A percentile compares a stretch with the other conserved stretches of the same genome.
phyloP scores from a whole-genome alignment of 2,329 filamentous ascomycete genomes.

The Monosporascus sp. region DNA sequence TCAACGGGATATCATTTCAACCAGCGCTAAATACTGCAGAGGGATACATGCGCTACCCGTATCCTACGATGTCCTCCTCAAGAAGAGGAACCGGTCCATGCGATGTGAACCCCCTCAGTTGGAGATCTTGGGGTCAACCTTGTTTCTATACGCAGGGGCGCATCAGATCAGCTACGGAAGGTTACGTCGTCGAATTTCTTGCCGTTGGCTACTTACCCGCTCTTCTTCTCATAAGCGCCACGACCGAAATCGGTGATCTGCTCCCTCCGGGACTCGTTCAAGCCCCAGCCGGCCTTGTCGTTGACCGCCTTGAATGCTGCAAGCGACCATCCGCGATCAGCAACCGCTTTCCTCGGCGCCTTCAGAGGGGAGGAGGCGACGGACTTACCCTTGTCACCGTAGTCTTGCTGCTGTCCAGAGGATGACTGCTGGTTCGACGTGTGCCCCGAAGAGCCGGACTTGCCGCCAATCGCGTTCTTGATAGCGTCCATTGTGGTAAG shows the following conservation, averaged over 20 bases:
- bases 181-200: background rate
- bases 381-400: slow-evolving; percentile 26
- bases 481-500: slow-evolving; percentile 22
- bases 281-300: slow-evolving; percentile 20
- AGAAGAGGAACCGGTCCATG: too few relatives aligned
- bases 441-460: slow-evolving; percentile 1
- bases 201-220: slow-evolving; percentile 24
- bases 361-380: too few relatives aligned
- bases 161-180: background rate
- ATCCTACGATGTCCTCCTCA: too few relatives aligned
- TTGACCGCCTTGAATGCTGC: slow-evolving; percentile 19
- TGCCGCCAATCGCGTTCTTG: slow-evolving; percentile 22
- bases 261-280: slow-evolving; percentile 16
- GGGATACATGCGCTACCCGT: too few relatives aligned
- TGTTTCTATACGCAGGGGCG: slow-evolving; percentile 23
- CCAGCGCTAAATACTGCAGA: too few relatives aligned
- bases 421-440: slow-evolving; percentile 4
- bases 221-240: slow-evolving; percentile 31
- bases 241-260: slow-evolving; percentile 31
- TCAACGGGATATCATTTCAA: too few relatives aligned
- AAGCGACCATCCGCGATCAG: background rate
- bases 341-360: background rate
- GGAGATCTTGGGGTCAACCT: slow-evolving; percentile 30
- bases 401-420: slow-evolving; percentile 23
- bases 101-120: slow-evolving; percentile 18